Base-by-base conservation (phyloP, 177 flowering plant genomes). In the Tripterygium wilfordii region DNA sequence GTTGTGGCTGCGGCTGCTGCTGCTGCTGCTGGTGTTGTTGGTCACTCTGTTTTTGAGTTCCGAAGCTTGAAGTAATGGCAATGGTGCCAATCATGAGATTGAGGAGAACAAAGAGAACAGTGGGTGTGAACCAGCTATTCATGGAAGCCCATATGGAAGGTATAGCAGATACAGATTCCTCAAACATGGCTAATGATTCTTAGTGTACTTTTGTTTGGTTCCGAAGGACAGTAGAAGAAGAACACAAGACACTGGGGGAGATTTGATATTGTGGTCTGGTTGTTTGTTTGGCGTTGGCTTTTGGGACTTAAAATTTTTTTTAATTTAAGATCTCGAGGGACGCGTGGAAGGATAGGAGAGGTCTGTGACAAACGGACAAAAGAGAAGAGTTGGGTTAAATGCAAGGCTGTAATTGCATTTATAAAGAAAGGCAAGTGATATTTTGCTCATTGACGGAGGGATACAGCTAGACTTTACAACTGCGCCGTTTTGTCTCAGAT, bases 21-120 rank as follows among this genome's bases (percentile, higher is more conserved):
- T n/a, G n/a, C n/a, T n/a, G n/a, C n/a, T n/a, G 49, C 9, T 58
- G 30, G 6, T 56, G 56, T 9, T 44, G 62, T n/a, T 39, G 25
- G 12, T 39, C 44, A 33, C 35, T n/a, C n/a, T n/a, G 53, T 44
- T 63, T 65, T 36, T 43, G 60, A 30, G 42, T 30, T 17, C 22
- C 61, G 3, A 66, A 10, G 28, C 66, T 46, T 3, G 96, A 85
- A 44, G 82, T 70, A 28, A 77, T 56, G 42, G 56, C 64, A 48
- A 90, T 82, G 64, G 96, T 83, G 48, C 78, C 94, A 20, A 90
- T 90, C 72, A 78, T 68, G 67, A 87, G 52, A 59, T 87, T 87
- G 67, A 90, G 66, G 59, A 90, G 53, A 35, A 87, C 57, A 54
- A 90, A 90, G 54, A 90, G 75, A 12, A 81, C 77, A 10, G 89